These are phyloP conservation scores for Candida sp. DNA, from an alignment of 1,139 yeast species.

Conservation along the genomic window DNA sequence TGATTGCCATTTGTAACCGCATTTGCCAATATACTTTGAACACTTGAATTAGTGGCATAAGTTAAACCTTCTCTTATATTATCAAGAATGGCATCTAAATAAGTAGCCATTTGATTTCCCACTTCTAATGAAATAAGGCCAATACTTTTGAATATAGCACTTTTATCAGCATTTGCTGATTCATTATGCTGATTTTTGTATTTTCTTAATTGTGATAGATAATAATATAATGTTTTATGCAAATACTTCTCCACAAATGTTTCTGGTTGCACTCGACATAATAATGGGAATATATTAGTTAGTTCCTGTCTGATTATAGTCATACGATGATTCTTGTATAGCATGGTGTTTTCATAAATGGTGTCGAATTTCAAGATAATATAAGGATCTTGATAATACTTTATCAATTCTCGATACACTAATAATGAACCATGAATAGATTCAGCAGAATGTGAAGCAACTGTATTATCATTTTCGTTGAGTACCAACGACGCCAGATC, in stretches of 20 bases:
- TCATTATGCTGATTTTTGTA: constrained; percentile 47
- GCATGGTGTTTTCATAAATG: constrained; percentile 72
- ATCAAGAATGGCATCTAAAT: constrained; percentile 80
- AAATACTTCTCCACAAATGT: constrained; percentile 79
- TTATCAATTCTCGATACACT: constrained; percentile 79
- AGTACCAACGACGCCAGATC: constrained; percentile 51
- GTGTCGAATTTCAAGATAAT: constrained; percentile 57
- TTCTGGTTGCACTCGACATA: constrained; percentile 76
- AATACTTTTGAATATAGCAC: constrained; percentile 75
- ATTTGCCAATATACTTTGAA: constrained; percentile 41
- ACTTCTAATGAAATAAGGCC: constrained; percentile 86
- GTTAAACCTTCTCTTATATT: constrained; percentile 81
- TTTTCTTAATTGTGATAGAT: constrained; percentile 74
- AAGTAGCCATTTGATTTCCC: constrained; percentile 83
- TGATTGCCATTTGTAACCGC: constrained; percentile 30
- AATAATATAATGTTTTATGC: constrained; percentile 76
- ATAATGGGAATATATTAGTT: constrained; percentile 73
- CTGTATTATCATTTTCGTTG: constrained; percentile 25
- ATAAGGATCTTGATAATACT: constrained; percentile 57
- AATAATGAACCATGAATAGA: constrained; percentile 82
- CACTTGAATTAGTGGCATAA: constrained; percentile 35
- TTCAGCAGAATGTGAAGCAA: constrained; percentile 48
- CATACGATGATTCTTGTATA: constrained; percentile 76
- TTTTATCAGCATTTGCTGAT: constrained; percentile 54
- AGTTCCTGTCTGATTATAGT: constrained; percentile 78